Evolutionary conservation across 2,329 filamentous ascomycete species (phyloP), one percentile per base, ranked within the genome.

Genomic region (Botrytis tulipae): DNA sequence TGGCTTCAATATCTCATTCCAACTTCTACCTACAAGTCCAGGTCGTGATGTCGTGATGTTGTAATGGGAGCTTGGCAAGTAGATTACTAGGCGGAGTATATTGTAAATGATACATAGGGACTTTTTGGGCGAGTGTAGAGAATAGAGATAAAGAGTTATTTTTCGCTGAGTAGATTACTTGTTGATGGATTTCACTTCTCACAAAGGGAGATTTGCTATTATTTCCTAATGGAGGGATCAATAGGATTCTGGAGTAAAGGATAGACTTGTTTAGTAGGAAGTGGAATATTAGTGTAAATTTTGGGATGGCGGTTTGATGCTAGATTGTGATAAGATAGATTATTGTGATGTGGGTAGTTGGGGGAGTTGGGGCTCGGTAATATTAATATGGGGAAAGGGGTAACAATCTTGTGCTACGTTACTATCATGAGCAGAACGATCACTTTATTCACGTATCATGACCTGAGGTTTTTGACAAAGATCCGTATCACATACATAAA

Each of bases 401-500:
- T 29, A 29, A 29, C 1, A 12, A 29, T 54, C 7, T 29, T 2
- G 14, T 54, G 51, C 6, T 54, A 54, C 51, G n/a, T n/a, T 9
- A 54, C 25, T 32, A 32, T 18, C 7, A 18, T 32, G 3, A 32
- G 7, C 0, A 29, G 16, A 57, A 57, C 3, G 7, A 7, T 0
- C 3, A 18, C 8, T 9, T 18, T 1, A 29, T 16, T 1, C 51
- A 57, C 7, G 3, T 3, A 18, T 9, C 9, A 18, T 1, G 3
- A 57, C 14, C 14, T 1, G 3, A 29, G 7, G 3, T 16, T 9
- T n/a, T 18, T 32, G 14, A 29, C 5, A 57, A 57, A 57, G n/a
- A 18, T 6, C 1, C 8, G 51, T 8, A 54, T 12, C 18, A 29
- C n/a, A n/a, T 16, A 29, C 14, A n/a, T 7, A n/a, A n/a, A n/a